Evolutionary conservation across 345 rosid species (phyloP).

Genomic region (Cardiospermum halicacabum): DNA sequence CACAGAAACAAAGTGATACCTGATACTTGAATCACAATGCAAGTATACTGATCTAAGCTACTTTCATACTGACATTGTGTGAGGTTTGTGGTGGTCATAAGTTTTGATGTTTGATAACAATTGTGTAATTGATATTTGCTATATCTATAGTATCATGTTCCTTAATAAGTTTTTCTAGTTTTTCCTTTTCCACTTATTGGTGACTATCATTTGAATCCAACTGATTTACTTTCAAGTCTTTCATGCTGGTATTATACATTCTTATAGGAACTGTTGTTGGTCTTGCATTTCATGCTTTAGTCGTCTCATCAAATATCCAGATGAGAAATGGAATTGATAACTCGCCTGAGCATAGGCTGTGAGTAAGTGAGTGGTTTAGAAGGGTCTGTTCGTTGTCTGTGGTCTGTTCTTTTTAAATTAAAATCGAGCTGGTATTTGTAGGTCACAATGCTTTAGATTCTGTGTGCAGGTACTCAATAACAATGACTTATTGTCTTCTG

Average conservation of each 20-base stretch:
- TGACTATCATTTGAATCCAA: background rate
- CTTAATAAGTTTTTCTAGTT: background rate
- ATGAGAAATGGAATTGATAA: background rate
- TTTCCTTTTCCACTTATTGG: background rate
- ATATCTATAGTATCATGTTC: background rate
- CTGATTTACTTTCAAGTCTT: background rate
- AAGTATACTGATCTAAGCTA: background rate
- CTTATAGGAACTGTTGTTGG: background rate
- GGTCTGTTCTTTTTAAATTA: background rate
- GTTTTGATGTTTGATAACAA: background rate
- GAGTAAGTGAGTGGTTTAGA: background rate
- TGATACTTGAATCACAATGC: background rate
- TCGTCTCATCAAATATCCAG: background rate
- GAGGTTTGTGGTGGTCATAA: background rate
- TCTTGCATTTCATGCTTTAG: background rate
- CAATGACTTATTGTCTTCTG: conserved; percentile 5
- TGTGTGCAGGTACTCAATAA: background rate
- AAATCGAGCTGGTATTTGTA: background rate
- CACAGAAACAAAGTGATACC: conserved; percentile 20
- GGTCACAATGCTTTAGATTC: background rate
- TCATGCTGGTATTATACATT: background rate
- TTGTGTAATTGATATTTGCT: background rate
- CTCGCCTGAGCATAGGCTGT: background rate
- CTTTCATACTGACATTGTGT: background rate
- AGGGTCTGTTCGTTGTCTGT: background rate